phyloP scores from a whole-genome alignment of 768 basidiomycete species.

The Trametes punicea region DNA sequence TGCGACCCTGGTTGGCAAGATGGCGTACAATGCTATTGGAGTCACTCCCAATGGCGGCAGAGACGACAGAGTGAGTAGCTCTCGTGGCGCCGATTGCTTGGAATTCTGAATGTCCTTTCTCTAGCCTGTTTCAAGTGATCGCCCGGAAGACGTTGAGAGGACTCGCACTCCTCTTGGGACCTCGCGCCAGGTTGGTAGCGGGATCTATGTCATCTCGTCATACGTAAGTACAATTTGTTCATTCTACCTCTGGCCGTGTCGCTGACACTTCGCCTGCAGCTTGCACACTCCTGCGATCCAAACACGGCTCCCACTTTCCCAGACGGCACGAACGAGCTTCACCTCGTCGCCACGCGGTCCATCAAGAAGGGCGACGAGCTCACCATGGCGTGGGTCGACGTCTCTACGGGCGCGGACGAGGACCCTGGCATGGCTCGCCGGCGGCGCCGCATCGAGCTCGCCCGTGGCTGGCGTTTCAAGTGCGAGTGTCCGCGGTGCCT shows the following conservation, averaged over 20 bases:
- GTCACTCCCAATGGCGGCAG: constrained; percentile 65
- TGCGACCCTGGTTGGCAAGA: constrained; percentile 58
- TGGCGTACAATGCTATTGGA: constrained; percentile 76
- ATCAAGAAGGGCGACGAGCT: constrained; percentile 76
- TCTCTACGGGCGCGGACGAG: constrained; percentile 53
- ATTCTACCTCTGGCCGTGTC: background rate
- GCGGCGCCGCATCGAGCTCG: constrained; percentile 69
- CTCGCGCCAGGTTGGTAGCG: constrained; percentile 69
- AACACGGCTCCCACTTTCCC: constrained; percentile 62
- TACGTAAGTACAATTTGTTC: constrained; percentile 43
- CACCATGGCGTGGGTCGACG: constrained; percentile 74
- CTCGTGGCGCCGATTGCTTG: background rate
- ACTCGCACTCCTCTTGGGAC: constrained; percentile 79
- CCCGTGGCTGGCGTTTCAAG: constrained; percentile 78
- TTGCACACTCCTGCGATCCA: constrained; percentile 74
- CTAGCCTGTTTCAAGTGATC: constrained; percentile 50
- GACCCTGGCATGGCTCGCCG: constrained; percentile 51
- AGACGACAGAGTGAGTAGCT: constrained; percentile 57
- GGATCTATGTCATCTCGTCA: constrained; percentile 72
- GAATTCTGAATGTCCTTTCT: background rate
- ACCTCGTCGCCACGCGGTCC: constrained; percentile 61
- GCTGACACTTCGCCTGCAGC: constrained; percentile 30
- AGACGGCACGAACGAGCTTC: constrained; percentile 63
- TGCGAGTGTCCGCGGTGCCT: constrained; percentile 67
- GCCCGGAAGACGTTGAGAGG: constrained; percentile 69